phyloP scores from a whole-genome alignment of 2,329 filamentous ascomycete species.

The Shiraia sp. region DNA sequence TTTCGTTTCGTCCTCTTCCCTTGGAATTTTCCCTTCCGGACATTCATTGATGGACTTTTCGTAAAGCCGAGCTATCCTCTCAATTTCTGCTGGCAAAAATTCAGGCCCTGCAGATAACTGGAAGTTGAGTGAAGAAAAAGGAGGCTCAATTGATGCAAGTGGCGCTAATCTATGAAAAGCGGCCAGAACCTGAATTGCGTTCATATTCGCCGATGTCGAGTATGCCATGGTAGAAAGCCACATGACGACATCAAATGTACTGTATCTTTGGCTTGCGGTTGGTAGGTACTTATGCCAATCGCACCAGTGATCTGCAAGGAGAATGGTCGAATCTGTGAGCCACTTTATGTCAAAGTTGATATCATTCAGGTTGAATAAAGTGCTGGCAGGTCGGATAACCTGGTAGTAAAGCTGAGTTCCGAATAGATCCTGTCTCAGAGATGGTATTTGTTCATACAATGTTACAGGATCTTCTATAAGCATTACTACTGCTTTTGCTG shows the following conservation, averaged over 20 bases:
- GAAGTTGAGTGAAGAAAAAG: slow-evolving; percentile 1
- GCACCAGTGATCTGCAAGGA: slow-evolving; percentile 25
- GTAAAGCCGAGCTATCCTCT: background rate
- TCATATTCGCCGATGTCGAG: slow-evolving; percentile 22
- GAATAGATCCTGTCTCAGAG: slow-evolving; percentile 6
- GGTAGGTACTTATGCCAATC: slow-evolving; percentile 20
- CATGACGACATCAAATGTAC: slow-evolving; percentile 25
- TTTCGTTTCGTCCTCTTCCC: slow-evolving; percentile 11
- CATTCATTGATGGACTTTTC: slow-evolving; percentile 9
- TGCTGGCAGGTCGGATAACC: slow-evolving; percentile 5
- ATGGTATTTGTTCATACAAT: slow-evolving; percentile 10
- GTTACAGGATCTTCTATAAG: slow-evolving; percentile 14
- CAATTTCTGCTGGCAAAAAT: slow-evolving; percentile 2
- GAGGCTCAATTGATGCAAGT: slow-evolving; percentile 10
- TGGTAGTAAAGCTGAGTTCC: slow-evolving; percentile 8
- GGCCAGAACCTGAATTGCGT: slow-evolving; percentile 23
- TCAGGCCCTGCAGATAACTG: slow-evolving; percentile 14
- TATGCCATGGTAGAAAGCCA: slow-evolving; percentile 35
- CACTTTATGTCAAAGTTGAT: slow-evolving; percentile 29
- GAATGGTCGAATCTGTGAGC: slow-evolving; percentile 12
- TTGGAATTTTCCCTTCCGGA: slow-evolving; percentile 17
- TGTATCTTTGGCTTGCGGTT: background rate
- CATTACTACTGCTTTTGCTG: slow-evolving; percentile 19
- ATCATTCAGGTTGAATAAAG: background rate
- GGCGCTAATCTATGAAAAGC: slow-evolving; percentile 20